Evolutionary conservation across 495 filamentous ascomycete genomes (phyloP), one percentile per base, ranked within the genome.

Genomic region (Penicillium bialowiezense): DNA sequence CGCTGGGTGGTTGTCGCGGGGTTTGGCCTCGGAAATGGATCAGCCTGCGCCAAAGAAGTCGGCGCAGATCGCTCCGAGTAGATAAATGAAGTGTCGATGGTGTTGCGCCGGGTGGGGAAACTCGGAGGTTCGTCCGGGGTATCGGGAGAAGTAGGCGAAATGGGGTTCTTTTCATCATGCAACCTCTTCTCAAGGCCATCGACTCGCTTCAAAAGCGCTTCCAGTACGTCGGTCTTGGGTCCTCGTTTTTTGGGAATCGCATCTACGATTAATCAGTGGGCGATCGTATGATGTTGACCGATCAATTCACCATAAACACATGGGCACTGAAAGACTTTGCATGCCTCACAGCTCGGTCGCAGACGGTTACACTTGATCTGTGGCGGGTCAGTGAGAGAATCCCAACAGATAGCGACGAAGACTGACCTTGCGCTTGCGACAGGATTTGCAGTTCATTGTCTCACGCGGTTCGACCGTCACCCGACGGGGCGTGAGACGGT

Each of bases 401-500:
- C n/a, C n/a, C n/a, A n/a, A n/a, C n/a, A n/a, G n/a, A n/a, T n/a
- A n/a, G n/a, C n/a, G n/a, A n/a, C n/a, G n/a, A n/a, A 7, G 44
- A 64, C 41, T 2, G 42, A 90, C 88, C 76, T 95, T 95, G 60
- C 89, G 78, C 65, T 91, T 95, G 54, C 89, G 83, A 74, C 89
- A 95, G 18, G 86, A 90, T 64, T 95, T 92, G 81, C 89, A 95
- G 67, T 95, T 95, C 89, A 95, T 95, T 15, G 88, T 85, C 72
- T 92, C 88, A 55, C 88, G 84, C 18, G 86, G 87, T 60, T 91
- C 87, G 60, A 80, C 81, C 71, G 79, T 83, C 69, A 81, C 73
- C 37, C 87, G 83, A 44, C 88, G 83, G 26, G 82, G 76, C 32
- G 88, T 85, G 55, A 95, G 71, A 56, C 89, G 82, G 69, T 90